A percentile compares a stretch with the other conserved stretches of the same genome.
These are phyloP conservation scores for Leptomonas seymouri DNA, from an alignment of 208 protist species.

Conservation along the genomic window DNA sequence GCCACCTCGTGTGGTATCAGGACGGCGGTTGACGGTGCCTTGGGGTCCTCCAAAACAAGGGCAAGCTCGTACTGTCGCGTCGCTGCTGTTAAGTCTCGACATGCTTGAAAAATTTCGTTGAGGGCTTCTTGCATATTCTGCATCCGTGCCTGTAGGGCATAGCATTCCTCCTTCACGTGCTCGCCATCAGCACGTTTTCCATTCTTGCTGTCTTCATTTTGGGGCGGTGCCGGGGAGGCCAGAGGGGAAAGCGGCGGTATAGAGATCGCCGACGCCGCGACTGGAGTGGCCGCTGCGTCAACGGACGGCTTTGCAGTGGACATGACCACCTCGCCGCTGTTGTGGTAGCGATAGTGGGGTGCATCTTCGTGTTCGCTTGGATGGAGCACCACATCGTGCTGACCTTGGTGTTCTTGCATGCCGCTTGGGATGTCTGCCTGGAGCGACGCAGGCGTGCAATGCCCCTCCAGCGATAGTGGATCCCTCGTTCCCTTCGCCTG, in stretches of 20 bases:
- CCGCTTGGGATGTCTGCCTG: not conserved
- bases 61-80: slow-evolving; percentile 19
- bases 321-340: not conserved
- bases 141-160: not conserved
- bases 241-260: not conserved
- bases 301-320: not conserved
- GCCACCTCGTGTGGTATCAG: no score
- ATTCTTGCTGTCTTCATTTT: not conserved
- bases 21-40: not conserved
- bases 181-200: not conserved
- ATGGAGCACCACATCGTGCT: not conserved
- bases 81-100: slow-evolving; percentile 8
- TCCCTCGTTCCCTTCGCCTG: not conserved
- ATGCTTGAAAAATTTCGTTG: slow-evolving; percentile 12
- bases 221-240: not conserved
- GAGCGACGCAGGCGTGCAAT: not conserved
- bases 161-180: not conserved
- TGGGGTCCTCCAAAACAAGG: not conserved
- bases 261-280: not conserved
- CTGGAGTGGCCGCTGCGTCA: not conserved
- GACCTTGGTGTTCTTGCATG: not conserved
- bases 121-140: not conserved
- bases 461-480: not conserved
- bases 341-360: not conserved
- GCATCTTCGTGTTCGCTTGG: not conserved